Base-by-base conservation (phyloP, 495 filamentous ascomycete species). In the Aspergillus steynii region DNA sequence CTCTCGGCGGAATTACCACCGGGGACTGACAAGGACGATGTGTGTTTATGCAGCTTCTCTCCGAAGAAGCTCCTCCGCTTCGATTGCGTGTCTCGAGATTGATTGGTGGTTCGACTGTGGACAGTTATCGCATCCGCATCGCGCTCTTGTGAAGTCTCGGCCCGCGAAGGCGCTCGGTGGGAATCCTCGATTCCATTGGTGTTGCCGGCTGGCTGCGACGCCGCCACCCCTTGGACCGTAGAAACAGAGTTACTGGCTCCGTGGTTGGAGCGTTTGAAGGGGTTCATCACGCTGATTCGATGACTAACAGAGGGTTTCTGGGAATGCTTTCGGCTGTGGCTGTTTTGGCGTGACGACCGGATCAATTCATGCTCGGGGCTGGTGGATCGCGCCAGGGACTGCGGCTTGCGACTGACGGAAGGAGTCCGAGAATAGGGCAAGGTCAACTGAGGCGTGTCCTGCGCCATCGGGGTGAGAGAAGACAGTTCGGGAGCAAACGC, bases 401-500 rank as follows among this genome's bases (percentile, higher is more conserved):
- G 64, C 50, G 59, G 64, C 50, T 70, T 70, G 42, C 71, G 73
- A 9, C 32, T 59, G 29, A 71, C 71, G 20, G 55, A 60, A 10
- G 68, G 67, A 14, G 55, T 54, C 1, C 66, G 60, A 12, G 74
- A 69, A 53, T 69, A 69, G 27, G 67, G 68, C 37, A 71, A 64
- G 2, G 69, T 65, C 8, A 64, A 66, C 15, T 63, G 64, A 31
- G 75, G 68, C 2, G 70, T 65, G 14, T 68, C 62, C 7, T 64
- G 51, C 12, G 74, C 68, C 2, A 60, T 56, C 5, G 75, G 67
- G 34, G 73, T 64, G 29, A 77, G 67, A 14, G 73, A 63, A 9
- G 62, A 63, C 9, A 77, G 29, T 64, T 78, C 75, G 62, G 85
- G 80, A 60, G 86, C 86, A 69, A 79, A 82, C 1, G 69, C 71